phyloP scores from a whole-genome alignment of 164 flowering plant genomes.

The Berberis vulgaris region DNA sequence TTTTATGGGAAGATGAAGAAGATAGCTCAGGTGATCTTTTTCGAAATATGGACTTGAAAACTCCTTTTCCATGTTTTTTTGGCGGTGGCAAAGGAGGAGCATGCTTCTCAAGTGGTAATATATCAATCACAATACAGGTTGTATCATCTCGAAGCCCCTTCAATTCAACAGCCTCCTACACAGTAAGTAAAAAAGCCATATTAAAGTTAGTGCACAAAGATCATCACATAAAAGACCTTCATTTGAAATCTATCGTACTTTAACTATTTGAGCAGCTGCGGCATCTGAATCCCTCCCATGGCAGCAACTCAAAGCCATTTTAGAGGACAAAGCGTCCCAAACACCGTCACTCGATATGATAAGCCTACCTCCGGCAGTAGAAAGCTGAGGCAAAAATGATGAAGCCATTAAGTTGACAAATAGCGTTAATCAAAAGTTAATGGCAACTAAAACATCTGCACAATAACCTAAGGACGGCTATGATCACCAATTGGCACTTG shows the following conservation, averaged over 20 bases:
- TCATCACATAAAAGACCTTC: background rate
- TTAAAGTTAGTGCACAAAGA: background rate
- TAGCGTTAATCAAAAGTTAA: too few species aligned
- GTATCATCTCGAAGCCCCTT: slow-evolving; percentile 97
- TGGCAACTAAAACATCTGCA: too few species aligned
- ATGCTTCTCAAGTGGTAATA: slow-evolving; percentile 59
- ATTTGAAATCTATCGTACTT: slow-evolving; percentile 29
- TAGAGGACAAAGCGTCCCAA: slow-evolving; percentile 89
- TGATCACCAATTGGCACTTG: too few species aligned
- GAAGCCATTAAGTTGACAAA: too few species aligned
- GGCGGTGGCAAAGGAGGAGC: slow-evolving; percentile 43
- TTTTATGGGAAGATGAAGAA: slow-evolving; percentile 47
- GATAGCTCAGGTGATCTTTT: slow-evolving; percentile 46
- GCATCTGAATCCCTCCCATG: slow-evolving; percentile 79
- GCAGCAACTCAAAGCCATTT: slow-evolving; percentile 67
- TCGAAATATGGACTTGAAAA: slow-evolving; percentile 76
- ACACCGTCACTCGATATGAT: slow-evolving; percentile 96
- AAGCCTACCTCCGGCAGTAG: slow-evolving; percentile 86
- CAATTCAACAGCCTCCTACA: slow-evolving; percentile 68
- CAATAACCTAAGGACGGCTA: too few species aligned
- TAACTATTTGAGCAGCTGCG: slow-evolving; percentile 86
- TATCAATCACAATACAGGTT: slow-evolving; percentile 88
- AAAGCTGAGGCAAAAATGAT: slow-evolving; percentile 43
- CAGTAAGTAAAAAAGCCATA: background rate
- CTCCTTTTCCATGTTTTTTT: slow-evolving; percentile 74